Base-by-base conservation (phyloP, 805 yeast species). In the Lipomyces orientalis region DNA sequence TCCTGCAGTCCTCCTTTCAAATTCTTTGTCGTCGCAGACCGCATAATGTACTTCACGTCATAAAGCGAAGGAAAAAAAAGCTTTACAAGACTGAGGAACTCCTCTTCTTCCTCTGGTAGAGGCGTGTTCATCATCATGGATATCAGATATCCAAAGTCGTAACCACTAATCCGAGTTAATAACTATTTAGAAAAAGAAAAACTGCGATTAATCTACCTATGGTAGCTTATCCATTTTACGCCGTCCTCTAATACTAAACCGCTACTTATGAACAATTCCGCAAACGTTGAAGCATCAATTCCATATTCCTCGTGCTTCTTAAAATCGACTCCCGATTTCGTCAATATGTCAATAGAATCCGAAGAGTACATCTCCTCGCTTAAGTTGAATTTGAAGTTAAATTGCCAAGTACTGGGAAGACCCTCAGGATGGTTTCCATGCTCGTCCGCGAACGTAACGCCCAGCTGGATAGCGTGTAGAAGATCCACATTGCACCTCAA, bases 401-500 rank as follows among this genome's bases (percentile, higher is more conserved):
- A 93, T 77, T 94, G 98, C 97, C 98, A 95, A n/a, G 97, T 91
- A 3, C 90, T 86, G 43, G 88, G 85, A 29, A 84, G 83, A 70
- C 81, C 81, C 37, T 87, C 90, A 1, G 93, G 93, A 65, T 86
- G 87, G 66, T 85, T 86, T 14, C 94, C 95, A 63, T 82, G 83
- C 56, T 82, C 81, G 76, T 90, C 95, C 64, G 91, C 82, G 31
- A 92, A 78, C 0, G 96, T 88, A 54, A 92, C 81, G 33, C 97
- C 96, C 64, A 95, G 84, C 79, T 95, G 99, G 64, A 95, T 88
- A 66, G 95, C 86, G 73, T 89, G 88, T 72, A 93, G 80, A 64
- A 95, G 82, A 78, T 95, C 99, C 2, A 95, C 90, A 77, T 95
- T 95, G 9, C 96, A 84, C 75, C 99, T 85, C 79, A 95, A 84